phyloP scores from a whole-genome alignment of 1,284 basidiomycete species.

The Ustilago shanxiensis region DNA sequence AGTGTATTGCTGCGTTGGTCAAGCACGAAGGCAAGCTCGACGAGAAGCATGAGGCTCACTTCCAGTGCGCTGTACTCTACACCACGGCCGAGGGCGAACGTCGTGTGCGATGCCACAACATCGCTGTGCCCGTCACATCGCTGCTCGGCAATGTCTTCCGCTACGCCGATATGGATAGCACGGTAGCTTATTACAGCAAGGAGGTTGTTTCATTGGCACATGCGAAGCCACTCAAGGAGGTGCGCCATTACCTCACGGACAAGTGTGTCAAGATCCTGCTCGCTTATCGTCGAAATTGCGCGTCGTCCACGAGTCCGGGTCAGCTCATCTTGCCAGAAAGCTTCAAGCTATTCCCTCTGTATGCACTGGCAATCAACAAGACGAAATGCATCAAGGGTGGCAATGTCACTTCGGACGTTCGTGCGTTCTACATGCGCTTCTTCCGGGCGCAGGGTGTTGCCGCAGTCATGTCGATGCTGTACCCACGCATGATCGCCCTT shows the following conservation, averaged over 20 bases:
- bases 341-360: conserved; percentile 89
- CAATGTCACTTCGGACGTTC: conserved; percentile 90
- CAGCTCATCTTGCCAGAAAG: conserved; percentile 95
- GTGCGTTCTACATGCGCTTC: conserved; percentile 85
- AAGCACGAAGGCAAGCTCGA: conserved; percentile 78
- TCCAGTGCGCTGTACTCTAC: conserved; percentile 93
- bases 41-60: conserved; percentile 81
- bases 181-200: conserved; percentile 81
- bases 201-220: conserved; percentile 80
- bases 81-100: conserved; percentile 84
- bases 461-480: conserved; percentile 82
- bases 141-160: conserved; percentile 92
- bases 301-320: conserved; percentile 81
- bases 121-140: conserved; percentile 83
- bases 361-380: conserved; percentile 87
- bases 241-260: conserved; percentile 87
- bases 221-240: conserved; percentile 80
- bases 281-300: conserved; percentile 91
- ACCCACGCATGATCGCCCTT: conserved; percentile 88
- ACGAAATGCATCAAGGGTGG: conserved; percentile 88
- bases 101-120: conserved; percentile 86
- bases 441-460: conserved; percentile 80
- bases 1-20: conserved; percentile 79
- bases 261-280: conserved; percentile 85
- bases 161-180: conserved; percentile 90